Evolutionary conservation across 2,329 filamentous ascomycete genomes (phyloP).

Genomic region (Paracoccidioides brasiliensis): DNA sequence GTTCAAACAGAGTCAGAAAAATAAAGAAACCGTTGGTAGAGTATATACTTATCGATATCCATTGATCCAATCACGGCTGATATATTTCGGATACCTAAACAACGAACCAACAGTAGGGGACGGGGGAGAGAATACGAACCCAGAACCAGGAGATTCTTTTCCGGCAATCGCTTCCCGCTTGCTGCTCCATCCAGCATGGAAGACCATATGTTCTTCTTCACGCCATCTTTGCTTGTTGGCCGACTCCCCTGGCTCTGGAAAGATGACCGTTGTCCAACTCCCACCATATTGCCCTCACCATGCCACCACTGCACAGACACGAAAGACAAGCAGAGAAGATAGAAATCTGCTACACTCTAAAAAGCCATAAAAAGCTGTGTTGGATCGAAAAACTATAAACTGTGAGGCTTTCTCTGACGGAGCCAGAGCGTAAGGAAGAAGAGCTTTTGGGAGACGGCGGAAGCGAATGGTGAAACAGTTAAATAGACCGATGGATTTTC

Average conservation of each 20-base stretch:
- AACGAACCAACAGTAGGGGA: neutral
- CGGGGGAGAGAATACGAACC: constrained; percentile 39
- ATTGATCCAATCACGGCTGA: neutral
- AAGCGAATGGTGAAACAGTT: neutral
- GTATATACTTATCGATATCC: neutral
- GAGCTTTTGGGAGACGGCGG: neutral
- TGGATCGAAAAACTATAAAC: neutral
- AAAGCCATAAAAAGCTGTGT: neutral
- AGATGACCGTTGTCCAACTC: constrained; percentile 27
- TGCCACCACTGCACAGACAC: constrained; percentile 14
- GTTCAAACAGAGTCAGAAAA: neutral
- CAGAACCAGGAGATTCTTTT: constrained; percentile 81
- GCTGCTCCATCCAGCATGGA: constrained; percentile 84
- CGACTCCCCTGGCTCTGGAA: constrained; percentile 28
- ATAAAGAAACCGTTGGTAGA: neutral
- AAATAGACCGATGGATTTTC: neutral
- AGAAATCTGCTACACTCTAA: neutral
- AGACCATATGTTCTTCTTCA: constrained; percentile 83
- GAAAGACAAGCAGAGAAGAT: neutral
- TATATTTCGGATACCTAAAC: neutral
- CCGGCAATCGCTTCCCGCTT: constrained; percentile 75
- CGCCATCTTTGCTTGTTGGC: constrained; percentile 45
- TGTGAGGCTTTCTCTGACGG: neutral
- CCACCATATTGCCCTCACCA: constrained; percentile 26
- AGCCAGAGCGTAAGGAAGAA: neutral